Evolutionary conservation across 768 basidiomycete genomes (phyloP).

Genomic region (Boletus vinaceobasis): DNA sequence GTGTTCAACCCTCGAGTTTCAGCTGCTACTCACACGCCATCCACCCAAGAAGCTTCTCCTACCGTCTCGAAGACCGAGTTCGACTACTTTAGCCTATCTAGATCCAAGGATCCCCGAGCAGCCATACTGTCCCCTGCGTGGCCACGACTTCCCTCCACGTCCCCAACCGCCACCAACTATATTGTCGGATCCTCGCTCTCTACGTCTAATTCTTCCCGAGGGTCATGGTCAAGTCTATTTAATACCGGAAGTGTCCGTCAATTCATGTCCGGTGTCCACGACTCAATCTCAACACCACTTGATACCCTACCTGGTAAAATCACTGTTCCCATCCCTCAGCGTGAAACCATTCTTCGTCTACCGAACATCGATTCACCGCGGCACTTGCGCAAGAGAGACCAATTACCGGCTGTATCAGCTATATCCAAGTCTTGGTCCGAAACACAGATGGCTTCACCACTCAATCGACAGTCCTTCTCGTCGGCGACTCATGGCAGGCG

Average conservation of each 20-base stretch:
- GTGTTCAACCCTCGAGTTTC: not conserved
- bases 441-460: conserved; percentile 29
- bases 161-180: conserved; percentile 39
- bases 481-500: conserved; percentile 40
- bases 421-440: conserved; percentile 62
- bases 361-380: conserved; percentile 29
- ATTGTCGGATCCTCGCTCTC: conserved; percentile 40
- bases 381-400: conserved; percentile 27
- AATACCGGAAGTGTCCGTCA: conserved; percentile 64
- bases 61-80: conserved; percentile 28
- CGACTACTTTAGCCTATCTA: conserved; percentile 58
- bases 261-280: conserved; percentile 61
- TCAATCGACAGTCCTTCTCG: conserved; percentile 34
- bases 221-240: conserved; percentile 80
- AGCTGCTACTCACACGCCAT: conserved; percentile 12
- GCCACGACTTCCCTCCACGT: conserved; percentile 46
- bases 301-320: conserved; percentile 23
- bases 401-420: conserved; percentile 25
- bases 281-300: conserved; percentile 42
- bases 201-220: conserved; percentile 62
- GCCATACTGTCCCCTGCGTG: conserved; percentile 48
- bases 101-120: conserved; percentile 35
- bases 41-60: conserved; percentile 17
- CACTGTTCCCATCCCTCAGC: conserved; percentile 24
- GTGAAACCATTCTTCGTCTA: conserved; percentile 18